Evolutionary conservation across 345 rosid species (phyloP), one percentile per base, ranked within the genome.

Genomic region (Gossypium australe): DNA sequence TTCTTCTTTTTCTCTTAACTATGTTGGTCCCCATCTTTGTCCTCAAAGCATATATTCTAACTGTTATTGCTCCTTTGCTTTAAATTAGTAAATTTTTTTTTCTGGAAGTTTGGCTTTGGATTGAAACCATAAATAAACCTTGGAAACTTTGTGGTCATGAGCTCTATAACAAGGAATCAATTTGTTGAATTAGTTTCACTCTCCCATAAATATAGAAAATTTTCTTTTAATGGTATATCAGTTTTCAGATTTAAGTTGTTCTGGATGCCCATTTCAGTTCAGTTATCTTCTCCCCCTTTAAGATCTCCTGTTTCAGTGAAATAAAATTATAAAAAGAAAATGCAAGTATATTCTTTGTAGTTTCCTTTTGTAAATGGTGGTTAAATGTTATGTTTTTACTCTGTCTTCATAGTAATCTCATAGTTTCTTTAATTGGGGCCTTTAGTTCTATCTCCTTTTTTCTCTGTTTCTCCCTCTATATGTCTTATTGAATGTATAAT

Each of bases 51-150:
- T 58, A 65, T 45, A 53, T 61, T 55, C 11, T 45, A 57, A 34
- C 61, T 56, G 71, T 11, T 34, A 17, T 57, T 63, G 71, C 49
- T n/a, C 55, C 64, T 72, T 68, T 80, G 67, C 78, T 73, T 62
- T 56, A 44, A 27, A 67, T 68, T 27, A 67, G 14, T 17, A 29
- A 18, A 17, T 18, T 74, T 66, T 61, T 73, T 75, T 58, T 73
- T 55, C 22, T 44, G 6, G 63, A 68, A 14, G 17, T 38, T 16
- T 72, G 76, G 49, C 17, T 73, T 74, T 52, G 59, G 74, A 67
- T 45, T 72, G 74, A 59, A 17, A 25, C 71, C 41, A 12, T 58
- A 9, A 27, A 6, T 18, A 67, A 55, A 51, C 13, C 41, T 22
- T 7, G 67, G n/a, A 44, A 20, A 75, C n/a, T 63, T 34, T 63